phyloP scores from a whole-genome alignment of 139 green algal species.

The Picochlorum sp. region DNA sequence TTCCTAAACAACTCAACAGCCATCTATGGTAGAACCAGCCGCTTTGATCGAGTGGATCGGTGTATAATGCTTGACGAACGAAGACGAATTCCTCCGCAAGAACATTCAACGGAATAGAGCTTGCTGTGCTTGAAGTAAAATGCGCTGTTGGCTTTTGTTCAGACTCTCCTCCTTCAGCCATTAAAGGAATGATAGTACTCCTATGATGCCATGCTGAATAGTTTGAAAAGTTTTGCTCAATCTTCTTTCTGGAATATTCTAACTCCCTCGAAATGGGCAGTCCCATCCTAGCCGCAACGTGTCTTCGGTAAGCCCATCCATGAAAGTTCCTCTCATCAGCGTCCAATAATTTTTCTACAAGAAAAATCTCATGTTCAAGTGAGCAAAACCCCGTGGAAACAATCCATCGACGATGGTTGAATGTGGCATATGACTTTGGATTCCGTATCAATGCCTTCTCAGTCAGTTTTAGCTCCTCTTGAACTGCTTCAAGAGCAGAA shows the following conservation, averaged over 20 bases:
- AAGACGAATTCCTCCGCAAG: conserved; percentile 86
- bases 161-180: conserved; percentile 2
- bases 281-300: conserved; percentile 42
- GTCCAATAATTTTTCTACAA: conserved; percentile 54
- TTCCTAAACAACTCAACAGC: conserved; percentile 40
- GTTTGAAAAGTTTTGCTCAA: conserved; percentile 95
- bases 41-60: conserved; percentile 85
- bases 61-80: conserved; percentile 84
- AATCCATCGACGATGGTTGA: conserved; percentile 89
- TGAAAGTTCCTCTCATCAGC: conserved; percentile 93
- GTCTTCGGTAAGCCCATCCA: conserved; percentile 83
- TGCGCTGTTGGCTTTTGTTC: background rate
- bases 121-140: background rate
- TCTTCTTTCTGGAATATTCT: conserved; percentile 54
- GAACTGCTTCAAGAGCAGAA: conserved; percentile 20
- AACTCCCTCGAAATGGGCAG: conserved; percentile 42
- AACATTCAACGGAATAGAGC: conserved; percentile 32
- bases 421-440: conserved; percentile 88
- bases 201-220: conserved; percentile 95
- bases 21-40: conserved; percentile 92
- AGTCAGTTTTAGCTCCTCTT: conserved; percentile 52
- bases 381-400: conserved; percentile 35
- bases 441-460: conserved; percentile 56
- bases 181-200: conserved; percentile 53
- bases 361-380: conserved; percentile 40